Conservation (phyloP, 192 early-diverging fungal species). For the Coemansia sp. region DNA sequence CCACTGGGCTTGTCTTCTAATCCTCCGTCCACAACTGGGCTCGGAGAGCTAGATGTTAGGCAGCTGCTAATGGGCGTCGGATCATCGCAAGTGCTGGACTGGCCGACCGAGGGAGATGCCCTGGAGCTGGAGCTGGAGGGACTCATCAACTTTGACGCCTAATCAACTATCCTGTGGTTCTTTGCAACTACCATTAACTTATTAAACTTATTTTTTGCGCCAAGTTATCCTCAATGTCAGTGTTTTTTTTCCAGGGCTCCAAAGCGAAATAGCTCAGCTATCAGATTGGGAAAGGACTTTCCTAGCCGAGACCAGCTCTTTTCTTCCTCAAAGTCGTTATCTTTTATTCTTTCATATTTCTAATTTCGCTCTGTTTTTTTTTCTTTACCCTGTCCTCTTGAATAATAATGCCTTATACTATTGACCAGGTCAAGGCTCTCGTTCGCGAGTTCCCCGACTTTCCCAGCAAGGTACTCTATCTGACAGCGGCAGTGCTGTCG, state of each 20-base stretch:
- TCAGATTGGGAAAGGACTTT: too few relatives aligned
- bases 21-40: conserved; percentile 37
- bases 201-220: too few relatives aligned
- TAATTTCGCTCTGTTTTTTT: conserved; percentile 1
- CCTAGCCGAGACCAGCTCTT: too few relatives aligned
- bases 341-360: neutral
- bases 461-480: conserved; percentile 64
- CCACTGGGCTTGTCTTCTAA: conserved; percentile 37
- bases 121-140: conserved; percentile 55
- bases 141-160: conserved; percentile 56
- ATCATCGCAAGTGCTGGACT: conserved; percentile 31
- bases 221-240: too few relatives aligned
- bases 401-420: conserved; percentile 43
- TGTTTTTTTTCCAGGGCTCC: too few relatives aligned
- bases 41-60: conserved; percentile 23
- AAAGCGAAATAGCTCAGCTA: too few relatives aligned
- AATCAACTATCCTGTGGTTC: neutral
- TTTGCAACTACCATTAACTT: neutral
- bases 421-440: conserved; percentile 55
- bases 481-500: neutral
- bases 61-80: conserved; percentile 25
- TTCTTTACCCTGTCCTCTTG: neutral
- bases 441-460: conserved; percentile 73
- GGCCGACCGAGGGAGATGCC: conserved; percentile 34
- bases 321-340: neutral